Evolutionary conservation across 208 protist genomes (phyloP).

Genomic region (Trypanosoma conorhini): DNA sequence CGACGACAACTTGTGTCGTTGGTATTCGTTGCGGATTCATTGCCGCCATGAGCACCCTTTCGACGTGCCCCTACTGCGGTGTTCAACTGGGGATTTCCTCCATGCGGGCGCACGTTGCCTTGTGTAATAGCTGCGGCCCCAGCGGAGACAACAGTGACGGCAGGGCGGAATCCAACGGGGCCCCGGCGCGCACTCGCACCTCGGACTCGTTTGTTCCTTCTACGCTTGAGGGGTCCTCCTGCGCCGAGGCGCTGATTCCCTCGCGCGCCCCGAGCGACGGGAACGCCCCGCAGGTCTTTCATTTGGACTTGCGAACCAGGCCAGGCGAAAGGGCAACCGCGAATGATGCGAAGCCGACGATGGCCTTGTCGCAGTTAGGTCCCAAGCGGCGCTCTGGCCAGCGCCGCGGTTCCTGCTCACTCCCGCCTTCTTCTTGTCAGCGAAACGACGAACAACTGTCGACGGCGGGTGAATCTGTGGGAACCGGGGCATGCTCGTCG

Average conservation of each 20-base stretch:
- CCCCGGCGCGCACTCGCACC: not conserved
- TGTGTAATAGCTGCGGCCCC: slow-evolving; percentile 19
- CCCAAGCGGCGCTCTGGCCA: not conserved
- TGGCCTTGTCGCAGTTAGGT: not conserved
- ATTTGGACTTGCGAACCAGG: slow-evolving; percentile 5
- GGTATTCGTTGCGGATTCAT: not conserved
- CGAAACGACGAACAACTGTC: not conserved
- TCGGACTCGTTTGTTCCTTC: not conserved
- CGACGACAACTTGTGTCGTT: not conserved
- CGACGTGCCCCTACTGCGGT: slow-evolving; percentile 53
- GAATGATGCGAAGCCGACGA: not conserved
- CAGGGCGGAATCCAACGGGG: not conserved
- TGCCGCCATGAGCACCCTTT: slow-evolving; percentile 36
- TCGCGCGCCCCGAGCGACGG: not conserved
- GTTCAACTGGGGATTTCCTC: slow-evolving; percentile 28
- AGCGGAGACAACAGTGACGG: not conserved
- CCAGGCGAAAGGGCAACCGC: not conserved
- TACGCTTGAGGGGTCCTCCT: not conserved
- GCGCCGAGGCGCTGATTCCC: slow-evolving; percentile 1
- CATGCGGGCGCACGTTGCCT: slow-evolving; percentile 40
- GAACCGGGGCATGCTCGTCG: not conserved
- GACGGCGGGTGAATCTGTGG: not conserved
- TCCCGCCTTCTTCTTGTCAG: slow-evolving; percentile 1
- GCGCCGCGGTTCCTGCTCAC: slow-evolving; percentile 2
- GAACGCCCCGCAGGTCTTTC: slow-evolving; percentile 1